Conservation (phyloP, 2,329 filamentous ascomycete genomes). For the Dactylellina leptospora region DNA sequence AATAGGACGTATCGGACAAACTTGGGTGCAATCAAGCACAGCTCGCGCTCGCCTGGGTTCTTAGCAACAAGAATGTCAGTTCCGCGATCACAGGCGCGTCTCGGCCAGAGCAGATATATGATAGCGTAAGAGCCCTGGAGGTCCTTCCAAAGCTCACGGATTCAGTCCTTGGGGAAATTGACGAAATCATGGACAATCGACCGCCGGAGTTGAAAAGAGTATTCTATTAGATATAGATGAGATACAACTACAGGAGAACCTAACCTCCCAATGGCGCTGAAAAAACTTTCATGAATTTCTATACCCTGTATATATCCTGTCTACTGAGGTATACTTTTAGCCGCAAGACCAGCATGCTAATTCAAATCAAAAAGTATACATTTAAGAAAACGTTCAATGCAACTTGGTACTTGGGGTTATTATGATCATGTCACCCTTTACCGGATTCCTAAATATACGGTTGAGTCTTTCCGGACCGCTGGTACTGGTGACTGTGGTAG, state of each 20-base stretch:
- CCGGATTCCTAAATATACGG: too few species aligned
- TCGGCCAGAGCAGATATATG: slow-evolving; percentile 68
- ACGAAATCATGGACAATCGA: slow-evolving; percentile 69
- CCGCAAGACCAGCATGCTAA: too few species aligned
- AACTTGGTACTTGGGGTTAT: too few species aligned
- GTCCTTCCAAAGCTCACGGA: slow-evolving; percentile 68
- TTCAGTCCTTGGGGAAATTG: slow-evolving; percentile 70
- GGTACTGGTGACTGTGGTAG: slow-evolving; percentile 9
- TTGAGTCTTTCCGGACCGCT: slow-evolving; percentile 8
- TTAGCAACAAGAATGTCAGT: slow-evolving; percentile 71
- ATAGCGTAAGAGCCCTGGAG: slow-evolving; percentile 68
- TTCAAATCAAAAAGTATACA: too few species aligned
- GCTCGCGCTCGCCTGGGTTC: slow-evolving; percentile 71
- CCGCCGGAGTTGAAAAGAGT: slow-evolving; percentile 58
- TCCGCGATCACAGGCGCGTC: slow-evolving; percentile 71
- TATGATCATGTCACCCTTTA: too few species aligned
- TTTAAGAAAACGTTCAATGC: too few species aligned
- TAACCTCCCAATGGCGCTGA: too few species aligned
- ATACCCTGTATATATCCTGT: too few species aligned
- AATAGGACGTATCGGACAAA: slow-evolving; percentile 71
- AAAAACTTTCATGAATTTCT: too few species aligned
- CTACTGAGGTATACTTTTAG: too few species aligned
- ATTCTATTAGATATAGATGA: slow-evolving; percentile 24
- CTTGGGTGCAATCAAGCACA: slow-evolving; percentile 69
- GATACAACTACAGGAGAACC: too few species aligned